These are phyloP conservation scores for Lactarius sanguifluus DNA, from an alignment of 768 basidiomycete genomes.

Conservation along the genomic window DNA sequence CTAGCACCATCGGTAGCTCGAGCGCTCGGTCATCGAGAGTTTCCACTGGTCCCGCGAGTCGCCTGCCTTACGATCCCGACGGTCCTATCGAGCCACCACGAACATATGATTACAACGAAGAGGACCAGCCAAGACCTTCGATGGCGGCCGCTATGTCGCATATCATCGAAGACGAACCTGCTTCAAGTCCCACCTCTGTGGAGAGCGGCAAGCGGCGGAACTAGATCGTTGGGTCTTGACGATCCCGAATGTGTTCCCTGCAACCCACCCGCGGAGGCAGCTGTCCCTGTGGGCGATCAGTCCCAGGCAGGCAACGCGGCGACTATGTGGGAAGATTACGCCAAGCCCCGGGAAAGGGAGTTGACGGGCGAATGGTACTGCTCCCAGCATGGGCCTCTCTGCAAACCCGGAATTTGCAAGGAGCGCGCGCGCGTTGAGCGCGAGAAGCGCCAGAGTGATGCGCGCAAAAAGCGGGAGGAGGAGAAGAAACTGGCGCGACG, in stretches of 20 bases:
- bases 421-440: neutral
- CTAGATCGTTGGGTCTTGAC: neutral
- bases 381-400: constrained; percentile 19
- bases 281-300: neutral
- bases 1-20: neutral
- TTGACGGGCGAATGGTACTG: constrained; percentile 2
- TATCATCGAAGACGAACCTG: neutral
- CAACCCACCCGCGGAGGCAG: neutral
- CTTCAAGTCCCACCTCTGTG: neutral
- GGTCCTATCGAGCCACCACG: neutral
- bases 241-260: neutral
- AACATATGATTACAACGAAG: constrained; percentile 8
- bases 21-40: neutral
- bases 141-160: neutral
- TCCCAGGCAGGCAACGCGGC: neutral
- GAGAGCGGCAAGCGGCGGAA: neutral
- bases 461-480: constrained; percentile 2
- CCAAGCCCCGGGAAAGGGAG: neutral
- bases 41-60: neutral
- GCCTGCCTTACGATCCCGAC: neutral
- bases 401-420: constrained; percentile 21
- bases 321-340: constrained; percentile 11
- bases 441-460: neutral
- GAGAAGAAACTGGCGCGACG: neutral
- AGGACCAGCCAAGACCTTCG: neutral